phyloP scores from a whole-genome alignment of 805 yeast genomes.

The Ogataea dorogensis region DNA sequence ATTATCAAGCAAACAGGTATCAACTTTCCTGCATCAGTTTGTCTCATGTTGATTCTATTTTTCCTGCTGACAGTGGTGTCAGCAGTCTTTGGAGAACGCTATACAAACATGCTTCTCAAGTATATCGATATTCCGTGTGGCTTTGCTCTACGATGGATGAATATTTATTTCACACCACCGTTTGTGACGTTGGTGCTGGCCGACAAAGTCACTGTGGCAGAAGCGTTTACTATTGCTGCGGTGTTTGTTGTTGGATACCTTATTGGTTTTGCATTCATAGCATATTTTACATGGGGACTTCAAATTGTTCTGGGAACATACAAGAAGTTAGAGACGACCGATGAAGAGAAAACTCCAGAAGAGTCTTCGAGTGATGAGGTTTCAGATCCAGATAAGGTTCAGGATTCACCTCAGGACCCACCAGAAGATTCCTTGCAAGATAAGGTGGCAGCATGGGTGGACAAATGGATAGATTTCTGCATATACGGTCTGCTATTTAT shows the following conservation, averaged over 20 bases:
- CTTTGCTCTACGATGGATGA: slow-evolving; percentile 73
- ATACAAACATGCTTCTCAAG: slow-evolving; percentile 27
- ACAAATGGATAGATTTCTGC: slow-evolving; percentile 55
- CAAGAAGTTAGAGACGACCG: slow-evolving; percentile 19
- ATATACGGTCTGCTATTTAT: slow-evolving; percentile 47
- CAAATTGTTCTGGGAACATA: slow-evolving; percentile 36
- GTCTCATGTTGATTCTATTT: slow-evolving; percentile 64
- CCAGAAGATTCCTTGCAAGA: slow-evolving; percentile 16
- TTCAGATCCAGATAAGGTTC: not conserved
- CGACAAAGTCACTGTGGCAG: slow-evolving; percentile 60
- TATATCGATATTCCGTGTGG: slow-evolving; percentile 61
- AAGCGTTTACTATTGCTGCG: slow-evolving; percentile 71
- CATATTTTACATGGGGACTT: slow-evolving; percentile 45
- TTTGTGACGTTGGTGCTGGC: slow-evolving; percentile 70
- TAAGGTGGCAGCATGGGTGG: slow-evolving; percentile 17
- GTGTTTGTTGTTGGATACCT: slow-evolving; percentile 68
- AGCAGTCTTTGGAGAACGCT: slow-evolving; percentile 35
- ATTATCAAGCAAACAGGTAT: slow-evolving; percentile 46
- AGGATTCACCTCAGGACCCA: not conserved
- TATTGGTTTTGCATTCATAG: slow-evolving; percentile 47
- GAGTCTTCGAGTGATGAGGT: not conserved
- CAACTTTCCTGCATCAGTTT: slow-evolving; percentile 67
- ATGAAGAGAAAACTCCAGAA: slow-evolving; percentile 16
- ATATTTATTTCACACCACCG: slow-evolving; percentile 74
- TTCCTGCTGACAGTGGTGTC: slow-evolving; percentile 42